These are phyloP conservation scores for Penicillium italicum DNA, from an alignment of 2,329 filamentous ascomycete species.

Conservation along the genomic window DNA sequence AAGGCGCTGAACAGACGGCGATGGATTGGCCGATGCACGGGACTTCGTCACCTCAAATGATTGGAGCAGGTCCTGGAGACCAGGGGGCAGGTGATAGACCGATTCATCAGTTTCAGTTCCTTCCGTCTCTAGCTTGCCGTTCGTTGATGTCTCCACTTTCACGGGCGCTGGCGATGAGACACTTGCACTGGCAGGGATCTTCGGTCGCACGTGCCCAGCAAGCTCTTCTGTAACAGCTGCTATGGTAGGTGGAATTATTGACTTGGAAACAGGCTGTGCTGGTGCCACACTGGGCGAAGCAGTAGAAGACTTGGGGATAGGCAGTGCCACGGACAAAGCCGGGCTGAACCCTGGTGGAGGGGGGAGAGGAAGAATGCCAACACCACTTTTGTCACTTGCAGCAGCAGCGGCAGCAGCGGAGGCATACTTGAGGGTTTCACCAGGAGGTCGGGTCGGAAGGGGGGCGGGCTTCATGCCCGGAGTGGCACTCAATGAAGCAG, in stretches of 20 bases:
- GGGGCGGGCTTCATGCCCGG: constrained; percentile 88
- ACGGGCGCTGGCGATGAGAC: constrained; percentile 45
- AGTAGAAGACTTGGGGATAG: constrained; percentile 55
- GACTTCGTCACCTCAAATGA: constrained; percentile 82
- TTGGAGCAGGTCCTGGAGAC: constrained; percentile 83
- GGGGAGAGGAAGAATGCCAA: constrained; percentile 89
- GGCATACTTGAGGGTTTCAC: constrained; percentile 92
- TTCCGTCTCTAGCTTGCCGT: constrained; percentile 50
- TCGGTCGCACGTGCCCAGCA: constrained; percentile 40
- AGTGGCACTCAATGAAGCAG: constrained; percentile 45
- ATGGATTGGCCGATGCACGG: constrained; percentile 57
- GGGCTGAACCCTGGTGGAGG: constrained; percentile 69
- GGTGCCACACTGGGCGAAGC: constrained; percentile 53
- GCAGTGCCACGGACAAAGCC: constrained; percentile 51
- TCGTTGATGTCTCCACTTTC: constrained; percentile 48
- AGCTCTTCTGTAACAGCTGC: constrained; percentile 39
- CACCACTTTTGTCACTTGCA: constrained; percentile 78
- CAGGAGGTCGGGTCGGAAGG: constrained; percentile 75
- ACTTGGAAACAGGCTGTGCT: constrained; percentile 47
- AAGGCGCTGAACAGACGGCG: constrained; percentile 68
- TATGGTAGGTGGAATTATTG: constrained; percentile 36
- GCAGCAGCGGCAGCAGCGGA: constrained; percentile 93
- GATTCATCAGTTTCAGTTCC: constrained; percentile 66
- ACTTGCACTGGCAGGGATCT: constrained; percentile 49
- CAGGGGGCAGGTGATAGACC: constrained; percentile 87